A percentile compares a stretch with the other conserved stretches of the same genome.
phyloP scores from a whole-genome alignment of 1,284 basidiomycete genomes.

The Termitomyces sp. region DNA sequence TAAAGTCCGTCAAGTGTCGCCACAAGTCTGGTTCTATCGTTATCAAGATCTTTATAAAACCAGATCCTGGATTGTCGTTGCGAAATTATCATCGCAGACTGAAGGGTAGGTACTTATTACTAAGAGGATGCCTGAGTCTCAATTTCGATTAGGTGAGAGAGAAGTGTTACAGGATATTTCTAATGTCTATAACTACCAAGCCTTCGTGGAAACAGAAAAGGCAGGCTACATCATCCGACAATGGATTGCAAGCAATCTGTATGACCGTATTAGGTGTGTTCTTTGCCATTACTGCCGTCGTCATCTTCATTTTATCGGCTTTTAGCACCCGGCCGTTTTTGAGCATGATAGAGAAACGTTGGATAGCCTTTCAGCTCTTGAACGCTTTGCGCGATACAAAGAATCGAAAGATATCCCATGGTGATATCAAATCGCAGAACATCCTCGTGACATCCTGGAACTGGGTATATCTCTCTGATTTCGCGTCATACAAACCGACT shows the following conservation, averaged over 20 bases:
- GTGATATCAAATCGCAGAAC: conserved; percentile 98
- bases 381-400: conserved; percentile 82
- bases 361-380: conserved; percentile 95
- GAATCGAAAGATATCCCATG: conserved; percentile 84
- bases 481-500: conserved; percentile 96
- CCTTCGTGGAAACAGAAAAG: conserved; percentile 92
- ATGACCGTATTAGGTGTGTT: conserved; percentile 92
- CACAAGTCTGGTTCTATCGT: conserved; percentile 42
- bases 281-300: background rate
- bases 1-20: conserved; percentile 72
- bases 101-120: conserved; percentile 40
- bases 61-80: conserved; percentile 67
- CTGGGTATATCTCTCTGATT: conserved; percentile 94
- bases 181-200: conserved; percentile 88
- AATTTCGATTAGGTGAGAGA: conserved; percentile 58
- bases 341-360: conserved; percentile 90
- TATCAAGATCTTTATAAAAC: conserved; percentile 81
- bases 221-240: conserved; percentile 95
- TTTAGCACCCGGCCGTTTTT: conserved; percentile 92
- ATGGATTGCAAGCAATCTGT: conserved; percentile 92
- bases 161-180: conserved; percentile 82
- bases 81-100: conserved; percentile 64
- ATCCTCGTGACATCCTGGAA: conserved; percentile 96
- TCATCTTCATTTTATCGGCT: background rate
- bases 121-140: background rate